A percentile compares a stretch with the other conserved stretches of the same genome.
Conservation (phyloP, 139 green algal species). For the Chlamydomonas asymmetrica region DNA sequence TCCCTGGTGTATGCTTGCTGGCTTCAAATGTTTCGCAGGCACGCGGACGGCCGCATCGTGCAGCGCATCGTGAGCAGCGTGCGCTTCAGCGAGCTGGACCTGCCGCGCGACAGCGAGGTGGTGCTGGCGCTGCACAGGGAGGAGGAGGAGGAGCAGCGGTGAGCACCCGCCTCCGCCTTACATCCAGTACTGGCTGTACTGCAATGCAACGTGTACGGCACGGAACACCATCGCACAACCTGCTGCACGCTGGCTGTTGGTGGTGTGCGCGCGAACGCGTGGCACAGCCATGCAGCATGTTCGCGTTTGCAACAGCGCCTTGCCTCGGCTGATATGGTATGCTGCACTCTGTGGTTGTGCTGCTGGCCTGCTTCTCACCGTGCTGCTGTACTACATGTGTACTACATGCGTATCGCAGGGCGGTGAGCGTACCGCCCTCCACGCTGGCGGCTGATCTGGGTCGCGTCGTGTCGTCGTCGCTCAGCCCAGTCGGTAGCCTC, state of each 20-base stretch:
- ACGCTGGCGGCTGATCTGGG: constrained; percentile 55
- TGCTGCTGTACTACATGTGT: background rate
- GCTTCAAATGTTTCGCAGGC: too few species aligned
- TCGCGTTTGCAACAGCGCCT: too few species aligned
- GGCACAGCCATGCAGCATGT: background rate
- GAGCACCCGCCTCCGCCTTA: background rate
- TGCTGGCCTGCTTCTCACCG: background rate
- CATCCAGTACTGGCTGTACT: background rate
- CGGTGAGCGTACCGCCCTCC: constrained; percentile 30
- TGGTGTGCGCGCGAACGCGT: background rate
- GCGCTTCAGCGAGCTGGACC: constrained; percentile 64
- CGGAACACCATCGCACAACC: background rate
- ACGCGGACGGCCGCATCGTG: constrained; percentile 1
- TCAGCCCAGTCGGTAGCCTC: too few species aligned
- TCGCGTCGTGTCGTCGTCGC: background rate
- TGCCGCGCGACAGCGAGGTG: constrained; percentile 61
- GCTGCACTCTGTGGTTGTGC: too few species aligned
- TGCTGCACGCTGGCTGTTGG: background rate
- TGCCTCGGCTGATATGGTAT: too few species aligned
- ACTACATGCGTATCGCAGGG: constrained; percentile 6
- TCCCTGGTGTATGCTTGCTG: too few species aligned
- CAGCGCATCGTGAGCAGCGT: constrained; percentile 55
- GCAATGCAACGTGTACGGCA: background rate
- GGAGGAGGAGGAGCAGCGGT: constrained; percentile 22
- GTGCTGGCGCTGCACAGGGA: constrained; percentile 44